Conservation (phyloP, 2,329 filamentous ascomycete species). For the Mycosphaerella arachidis region DNA sequence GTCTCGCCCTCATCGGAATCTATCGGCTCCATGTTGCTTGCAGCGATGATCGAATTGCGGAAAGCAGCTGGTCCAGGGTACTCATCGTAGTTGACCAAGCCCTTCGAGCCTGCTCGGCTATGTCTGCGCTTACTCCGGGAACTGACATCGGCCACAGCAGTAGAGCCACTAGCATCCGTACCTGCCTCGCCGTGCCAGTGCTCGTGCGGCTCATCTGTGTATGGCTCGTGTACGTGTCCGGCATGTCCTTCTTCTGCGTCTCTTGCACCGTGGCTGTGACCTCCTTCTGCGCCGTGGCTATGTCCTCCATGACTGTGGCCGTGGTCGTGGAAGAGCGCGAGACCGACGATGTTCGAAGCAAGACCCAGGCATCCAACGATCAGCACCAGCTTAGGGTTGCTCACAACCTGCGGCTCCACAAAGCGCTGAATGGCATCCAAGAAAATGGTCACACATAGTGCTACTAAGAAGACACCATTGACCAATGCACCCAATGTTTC, state of each 20-base stretch:
- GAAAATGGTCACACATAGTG: slow-evolving; percentile 91
- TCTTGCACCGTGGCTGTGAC: slow-evolving; percentile 34
- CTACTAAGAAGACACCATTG: slow-evolving; percentile 96
- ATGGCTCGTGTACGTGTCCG: slow-evolving; percentile 51
- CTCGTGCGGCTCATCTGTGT: slow-evolving; percentile 38
- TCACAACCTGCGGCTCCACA: slow-evolving; percentile 82
- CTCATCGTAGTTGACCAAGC: slow-evolving; percentile 55
- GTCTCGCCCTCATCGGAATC: slow-evolving; percentile 54
- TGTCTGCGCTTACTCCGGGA: slow-evolving; percentile 54
- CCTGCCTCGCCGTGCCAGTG: slow-evolving; percentile 38
- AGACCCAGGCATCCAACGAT: slow-evolving; percentile 85
- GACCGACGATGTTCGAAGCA: slow-evolving; percentile 80
- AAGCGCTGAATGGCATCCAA: slow-evolving; percentile 91
- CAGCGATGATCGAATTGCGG: slow-evolving; percentile 85
- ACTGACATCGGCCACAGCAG: slow-evolving; percentile 24
- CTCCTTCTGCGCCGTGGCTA: slow-evolving; percentile 39
- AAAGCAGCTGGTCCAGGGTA: slow-evolving; percentile 85
- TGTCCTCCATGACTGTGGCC: slow-evolving; percentile 71
- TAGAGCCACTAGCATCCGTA: slow-evolving; percentile 40
- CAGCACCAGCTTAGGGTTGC: slow-evolving; percentile 79
- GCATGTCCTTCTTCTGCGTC: slow-evolving; percentile 52
- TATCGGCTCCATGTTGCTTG: slow-evolving; percentile 58
- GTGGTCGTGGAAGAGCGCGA: slow-evolving; percentile 89
- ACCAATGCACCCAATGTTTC: slow-evolving; percentile 95
- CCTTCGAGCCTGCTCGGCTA: slow-evolving; percentile 55